A percentile compares a stretch with the other conserved stretches of the same genome.
Conservation (phyloP, 768 basidiomycete species). For the Lentinula raphanica region DNA sequence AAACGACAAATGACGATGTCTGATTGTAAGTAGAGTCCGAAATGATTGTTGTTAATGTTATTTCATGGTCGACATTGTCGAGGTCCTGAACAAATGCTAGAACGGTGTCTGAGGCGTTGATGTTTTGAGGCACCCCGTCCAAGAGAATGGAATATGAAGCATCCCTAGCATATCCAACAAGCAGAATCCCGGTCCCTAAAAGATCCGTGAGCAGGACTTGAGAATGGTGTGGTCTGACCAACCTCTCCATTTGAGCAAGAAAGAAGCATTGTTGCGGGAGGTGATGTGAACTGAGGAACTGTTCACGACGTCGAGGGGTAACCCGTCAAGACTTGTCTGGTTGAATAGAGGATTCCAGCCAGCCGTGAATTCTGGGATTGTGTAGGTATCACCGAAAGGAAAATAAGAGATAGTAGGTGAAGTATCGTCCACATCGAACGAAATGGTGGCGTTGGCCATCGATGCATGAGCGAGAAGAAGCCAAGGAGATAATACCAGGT, state of each 20-base stretch:
- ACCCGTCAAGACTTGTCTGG: conserved; percentile 37
- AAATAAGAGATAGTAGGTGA: conserved; percentile 59
- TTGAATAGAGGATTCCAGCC: conserved; percentile 71
- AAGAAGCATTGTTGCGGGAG: conserved; percentile 48
- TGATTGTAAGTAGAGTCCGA: conserved; percentile 22
- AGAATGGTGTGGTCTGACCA: conserved; percentile 16
- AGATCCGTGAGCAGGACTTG: not conserved
- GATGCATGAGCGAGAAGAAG: conserved; percentile 11
- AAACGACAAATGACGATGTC: conserved; percentile 38
- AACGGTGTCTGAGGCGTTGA: conserved; percentile 25
- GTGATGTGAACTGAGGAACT: conserved; percentile 57
- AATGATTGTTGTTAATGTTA: conserved; percentile 48
- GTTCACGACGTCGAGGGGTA: conserved; percentile 34
- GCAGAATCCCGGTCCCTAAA: conserved; percentile 60
- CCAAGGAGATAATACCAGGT: not conserved
- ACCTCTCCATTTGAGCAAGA: conserved; percentile 63
- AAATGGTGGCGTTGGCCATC: conserved; percentile 31
- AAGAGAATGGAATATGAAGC: conserved; percentile 45
- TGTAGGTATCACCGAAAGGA: conserved; percentile 54
- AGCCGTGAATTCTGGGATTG: conserved; percentile 38
- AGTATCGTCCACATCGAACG: conserved; percentile 56
- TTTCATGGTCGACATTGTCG: conserved; percentile 42
- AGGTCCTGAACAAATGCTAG: conserved; percentile 49
- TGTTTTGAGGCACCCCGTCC: conserved; percentile 37
- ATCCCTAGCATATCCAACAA: conserved; percentile 45